phyloP scores from a whole-genome alignment of 257 asterid species.

The Ballota nigra region DNA sequence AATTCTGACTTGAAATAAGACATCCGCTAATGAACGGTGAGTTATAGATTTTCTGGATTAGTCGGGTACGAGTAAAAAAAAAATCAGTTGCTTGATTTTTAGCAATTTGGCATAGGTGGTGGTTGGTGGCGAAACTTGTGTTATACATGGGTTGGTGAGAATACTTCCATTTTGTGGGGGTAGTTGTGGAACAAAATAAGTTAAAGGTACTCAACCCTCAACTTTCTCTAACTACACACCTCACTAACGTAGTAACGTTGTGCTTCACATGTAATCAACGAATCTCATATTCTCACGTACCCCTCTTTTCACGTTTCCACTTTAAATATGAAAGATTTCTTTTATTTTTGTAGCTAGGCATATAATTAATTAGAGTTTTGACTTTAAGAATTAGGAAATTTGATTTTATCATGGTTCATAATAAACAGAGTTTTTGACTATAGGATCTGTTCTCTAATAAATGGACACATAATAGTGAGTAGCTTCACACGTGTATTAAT shows the following conservation, averaged over 20 bases:
- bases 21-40: no score
- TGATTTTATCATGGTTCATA: background rate
- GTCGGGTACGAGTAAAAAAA: no score
- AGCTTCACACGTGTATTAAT: no score
- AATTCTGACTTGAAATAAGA: no score
- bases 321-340: background rate
- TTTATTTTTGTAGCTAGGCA: background rate
- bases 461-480: background rate
- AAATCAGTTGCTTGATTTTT: no score
- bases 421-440: background rate
- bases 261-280: background rate
- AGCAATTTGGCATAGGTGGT: background rate
- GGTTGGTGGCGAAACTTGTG: conserved; percentile 11
- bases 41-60: no score
- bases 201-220: background rate
- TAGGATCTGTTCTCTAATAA: background rate
- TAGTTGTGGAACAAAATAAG: conserved; percentile 11
- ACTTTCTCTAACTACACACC: background rate
- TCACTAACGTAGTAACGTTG: background rate
- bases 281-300: background rate
- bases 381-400: background rate
- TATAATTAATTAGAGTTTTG: background rate
- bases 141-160: conserved; percentile 23
- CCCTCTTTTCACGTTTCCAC: background rate
- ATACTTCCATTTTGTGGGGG: background rate